phyloP scores from a whole-genome alignment of 1,139 yeast genomes.

The Spathaspora sp. region DNA sequence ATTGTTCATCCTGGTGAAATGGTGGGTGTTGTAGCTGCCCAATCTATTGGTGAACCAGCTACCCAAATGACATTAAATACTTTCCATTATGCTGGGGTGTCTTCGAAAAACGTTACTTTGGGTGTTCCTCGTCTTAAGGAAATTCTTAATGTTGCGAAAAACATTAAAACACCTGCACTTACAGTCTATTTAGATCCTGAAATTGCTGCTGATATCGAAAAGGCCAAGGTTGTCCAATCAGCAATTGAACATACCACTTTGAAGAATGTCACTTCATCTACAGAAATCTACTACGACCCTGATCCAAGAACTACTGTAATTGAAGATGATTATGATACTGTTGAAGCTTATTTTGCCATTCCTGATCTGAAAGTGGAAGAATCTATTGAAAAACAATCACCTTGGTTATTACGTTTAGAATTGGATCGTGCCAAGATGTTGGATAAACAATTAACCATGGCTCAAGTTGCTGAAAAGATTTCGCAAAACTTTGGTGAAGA shows the following conservation, averaged over 20 bases:
- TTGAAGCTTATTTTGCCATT: slow-evolving; percentile 94
- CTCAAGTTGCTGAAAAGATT: slow-evolving; percentile 96
- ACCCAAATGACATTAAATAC: slow-evolving; percentile 99
- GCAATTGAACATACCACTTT: slow-evolving; percentile 96
- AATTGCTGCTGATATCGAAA: slow-evolving; percentile 83
- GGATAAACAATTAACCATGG: slow-evolving; percentile 96
- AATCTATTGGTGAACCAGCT: slow-evolving; percentile 99
- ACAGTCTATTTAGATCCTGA: slow-evolving; percentile 85
- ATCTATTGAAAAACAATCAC: slow-evolving; percentile 89
- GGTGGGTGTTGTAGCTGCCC: slow-evolving; percentile 99
- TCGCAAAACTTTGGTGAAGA: slow-evolving; percentile 93
- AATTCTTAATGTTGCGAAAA: slow-evolving; percentile 96
- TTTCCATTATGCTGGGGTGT: slow-evolving; percentile 99
- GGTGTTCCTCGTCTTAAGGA: slow-evolving; percentile 99
- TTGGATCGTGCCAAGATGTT: slow-evolving; percentile 98
- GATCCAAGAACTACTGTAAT: slow-evolving; percentile 96
- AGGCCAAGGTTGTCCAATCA: slow-evolving; percentile 92
- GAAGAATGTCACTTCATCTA: slow-evolving; percentile 93
- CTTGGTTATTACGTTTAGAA: slow-evolving; percentile 96
- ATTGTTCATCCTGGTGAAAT: slow-evolving; percentile 98
- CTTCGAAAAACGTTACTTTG: slow-evolving; percentile 96
- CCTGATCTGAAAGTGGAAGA: slow-evolving; percentile 98
- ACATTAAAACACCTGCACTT: slow-evolving; percentile 96
- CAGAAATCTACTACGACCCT: slow-evolving; percentile 96
- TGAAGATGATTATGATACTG: slow-evolving; percentile 95